Evolutionary conservation across 2,329 filamentous ascomycete species (phyloP).

Genomic region (Blastomyces emzantsi): DNA sequence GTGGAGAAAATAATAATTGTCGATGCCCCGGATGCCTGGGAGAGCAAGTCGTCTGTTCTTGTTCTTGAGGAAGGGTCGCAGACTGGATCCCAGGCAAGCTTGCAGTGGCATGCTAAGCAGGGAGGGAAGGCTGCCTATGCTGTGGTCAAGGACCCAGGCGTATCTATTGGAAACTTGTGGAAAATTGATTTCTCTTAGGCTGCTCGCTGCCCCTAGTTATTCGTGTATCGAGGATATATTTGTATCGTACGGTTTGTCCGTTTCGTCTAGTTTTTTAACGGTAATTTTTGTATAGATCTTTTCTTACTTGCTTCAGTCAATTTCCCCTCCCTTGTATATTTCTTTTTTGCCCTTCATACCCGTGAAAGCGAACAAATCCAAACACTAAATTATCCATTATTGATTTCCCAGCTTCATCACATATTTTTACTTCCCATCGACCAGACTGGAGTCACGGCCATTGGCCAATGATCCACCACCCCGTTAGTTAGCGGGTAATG

Average conservation of each 20-base stretch:
- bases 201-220: background rate
- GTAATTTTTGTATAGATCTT: background rate
- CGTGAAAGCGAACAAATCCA: background rate
- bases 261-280: background rate
- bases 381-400: background rate
- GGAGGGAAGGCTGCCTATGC: slow-evolving; percentile 53
- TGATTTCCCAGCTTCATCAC: background rate
- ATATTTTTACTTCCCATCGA: background rate
- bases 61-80: slow-evolving; percentile 41
- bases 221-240: background rate
- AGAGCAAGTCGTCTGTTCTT: slow-evolving; percentile 49
- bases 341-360: too few relatives aligned
- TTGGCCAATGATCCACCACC: too few relatives aligned
- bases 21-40: slow-evolving; percentile 66
- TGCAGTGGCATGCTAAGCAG: slow-evolving; percentile 50
- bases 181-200: slow-evolving; percentile 46
- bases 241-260: background rate
- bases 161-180: slow-evolving; percentile 56
- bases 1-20: slow-evolving; percentile 82
- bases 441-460: background rate
- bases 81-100: slow-evolving; percentile 41
- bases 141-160: slow-evolving; percentile 54
- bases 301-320: background rate
- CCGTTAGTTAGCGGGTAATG: too few relatives aligned
- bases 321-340: background rate